Conservation (phyloP, 805 yeast genomes). For the Candida sphagnicola region DNA sequence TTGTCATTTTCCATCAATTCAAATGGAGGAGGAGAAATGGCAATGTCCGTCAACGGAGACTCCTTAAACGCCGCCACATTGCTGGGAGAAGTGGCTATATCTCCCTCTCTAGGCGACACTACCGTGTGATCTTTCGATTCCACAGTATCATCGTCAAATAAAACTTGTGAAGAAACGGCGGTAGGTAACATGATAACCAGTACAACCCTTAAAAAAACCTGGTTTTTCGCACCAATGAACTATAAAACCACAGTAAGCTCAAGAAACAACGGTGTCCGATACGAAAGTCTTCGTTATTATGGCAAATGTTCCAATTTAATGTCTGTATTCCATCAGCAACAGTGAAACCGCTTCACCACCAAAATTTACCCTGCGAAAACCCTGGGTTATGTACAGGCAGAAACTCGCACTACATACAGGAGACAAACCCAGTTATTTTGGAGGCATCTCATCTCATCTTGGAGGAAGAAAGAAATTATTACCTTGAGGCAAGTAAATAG, state of each 20-base stretch:
- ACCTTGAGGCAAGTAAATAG: neutral
- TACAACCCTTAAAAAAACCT: neutral
- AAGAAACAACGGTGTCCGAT: neutral
- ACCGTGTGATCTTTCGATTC: neutral
- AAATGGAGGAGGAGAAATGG: conserved; percentile 37
- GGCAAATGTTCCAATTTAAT: no score
- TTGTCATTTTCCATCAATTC: conserved; percentile 17
- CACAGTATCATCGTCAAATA: neutral
- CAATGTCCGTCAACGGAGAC: conserved; percentile 39
- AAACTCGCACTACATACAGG: neutral
- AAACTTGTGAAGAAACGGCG: neutral
- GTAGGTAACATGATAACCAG: neutral
- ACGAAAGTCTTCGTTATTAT: neutral
- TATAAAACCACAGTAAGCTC: neutral
- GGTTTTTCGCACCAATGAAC: neutral
- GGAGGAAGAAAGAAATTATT: neutral
- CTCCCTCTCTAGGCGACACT: conserved; percentile 2
- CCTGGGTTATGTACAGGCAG: neutral
- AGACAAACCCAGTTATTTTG: neutral
- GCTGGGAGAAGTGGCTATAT: conserved; percentile 2
- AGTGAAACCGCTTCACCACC: no score
- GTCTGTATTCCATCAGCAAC: no score
- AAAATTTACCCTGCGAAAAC: no score
- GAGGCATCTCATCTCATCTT: neutral
- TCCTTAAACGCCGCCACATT: conserved; percentile 21